These are phyloP conservation scores for Poronia punctata DNA, from an alignment of 495 filamentous ascomycete genomes.

Conservation along the genomic window DNA sequence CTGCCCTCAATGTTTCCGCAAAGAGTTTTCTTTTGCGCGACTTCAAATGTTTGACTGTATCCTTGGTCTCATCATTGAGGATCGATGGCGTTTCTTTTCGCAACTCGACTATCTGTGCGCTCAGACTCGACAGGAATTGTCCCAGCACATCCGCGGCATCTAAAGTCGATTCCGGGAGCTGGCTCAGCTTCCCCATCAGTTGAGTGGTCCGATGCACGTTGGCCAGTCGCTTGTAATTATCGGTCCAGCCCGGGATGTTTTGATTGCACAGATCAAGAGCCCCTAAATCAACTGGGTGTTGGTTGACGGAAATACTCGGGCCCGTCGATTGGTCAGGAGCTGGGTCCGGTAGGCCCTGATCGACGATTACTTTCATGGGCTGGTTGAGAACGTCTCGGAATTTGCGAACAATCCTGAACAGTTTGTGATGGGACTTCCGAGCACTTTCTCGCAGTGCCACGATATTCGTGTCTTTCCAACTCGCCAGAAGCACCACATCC, in stretches of 20 bases:
- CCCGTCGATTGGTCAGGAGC: constrained; percentile 7
- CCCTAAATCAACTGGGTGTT: constrained; percentile 28
- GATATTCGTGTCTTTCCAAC: constrained; percentile 97
- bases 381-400: constrained; percentile 71
- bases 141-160: constrained; percentile 56
- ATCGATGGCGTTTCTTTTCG: constrained; percentile 71
- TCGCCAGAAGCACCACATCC: constrained; percentile 78
- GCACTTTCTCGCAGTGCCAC: constrained; percentile 81
- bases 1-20: constrained; percentile 70
- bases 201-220: constrained; percentile 58
- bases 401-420: constrained; percentile 86
- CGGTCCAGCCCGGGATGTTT: constrained; percentile 47
- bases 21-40: constrained; percentile 84
- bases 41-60: constrained; percentile 77
- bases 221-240: constrained; percentile 59
- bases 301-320: constrained; percentile 6
- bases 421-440: constrained; percentile 78
- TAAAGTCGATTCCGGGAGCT: constrained; percentile 42
- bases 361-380: constrained; percentile 56
- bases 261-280: constrained; percentile 46
- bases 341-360: constrained; percentile 58
- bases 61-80: constrained; percentile 76
- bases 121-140: constrained; percentile 57
- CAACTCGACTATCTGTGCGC: constrained; percentile 61
- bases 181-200: constrained; percentile 40